phyloP scores from a whole-genome alignment of 805 yeast genomes.

The Saturnispora bothae region DNA sequence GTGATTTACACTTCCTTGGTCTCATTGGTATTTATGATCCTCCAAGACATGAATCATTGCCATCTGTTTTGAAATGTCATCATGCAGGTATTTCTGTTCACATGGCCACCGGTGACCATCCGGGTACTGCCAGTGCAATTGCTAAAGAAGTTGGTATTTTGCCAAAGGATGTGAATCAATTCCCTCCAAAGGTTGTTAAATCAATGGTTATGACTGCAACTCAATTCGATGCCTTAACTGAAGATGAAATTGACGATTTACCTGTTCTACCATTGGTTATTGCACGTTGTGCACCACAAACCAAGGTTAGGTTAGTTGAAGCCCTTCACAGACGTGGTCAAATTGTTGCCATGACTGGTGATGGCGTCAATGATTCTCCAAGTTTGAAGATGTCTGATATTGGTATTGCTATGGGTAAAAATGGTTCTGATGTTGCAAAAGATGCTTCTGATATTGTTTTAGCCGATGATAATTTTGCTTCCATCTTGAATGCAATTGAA shows the following conservation, averaged over 20 bases:
- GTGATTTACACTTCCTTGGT: constrained; percentile 47
- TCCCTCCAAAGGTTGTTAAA: constrained; percentile 42
- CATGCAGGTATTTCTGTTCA: constrained; percentile 69
- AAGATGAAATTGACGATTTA: constrained; percentile 47
- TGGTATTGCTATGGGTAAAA: constrained; percentile 77
- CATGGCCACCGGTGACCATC: constrained; percentile 78
- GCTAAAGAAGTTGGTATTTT: constrained; percentile 74
- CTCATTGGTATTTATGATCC: constrained; percentile 75
- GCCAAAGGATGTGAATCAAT: constrained; percentile 49
- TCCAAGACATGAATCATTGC: constrained; percentile 60
- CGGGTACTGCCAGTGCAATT: constrained; percentile 68
- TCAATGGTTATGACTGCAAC: constrained; percentile 69
- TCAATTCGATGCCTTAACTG: constrained; percentile 55
- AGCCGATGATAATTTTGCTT: constrained; percentile 65
- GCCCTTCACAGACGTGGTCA: constrained; percentile 55
- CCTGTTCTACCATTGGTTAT: constrained; percentile 68
- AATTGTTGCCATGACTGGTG: constrained; percentile 75
- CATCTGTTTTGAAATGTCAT: constrained; percentile 56
- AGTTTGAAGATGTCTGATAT: constrained; percentile 67
- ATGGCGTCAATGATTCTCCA: constrained; percentile 78
- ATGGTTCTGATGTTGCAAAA: constrained; percentile 79
- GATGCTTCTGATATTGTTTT: constrained; percentile 72
- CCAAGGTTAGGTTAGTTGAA: constrained; percentile 73
- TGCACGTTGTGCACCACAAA: constrained; percentile 77
- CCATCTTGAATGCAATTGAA: constrained; percentile 66